Percentiles rank a stretch among this genome's conserved stretches.
These are phyloP conservation scores for Agroathelia rolfsii DNA, from an alignment of 1,284 basidiomycete species.

Conservation along the genomic window DNA sequence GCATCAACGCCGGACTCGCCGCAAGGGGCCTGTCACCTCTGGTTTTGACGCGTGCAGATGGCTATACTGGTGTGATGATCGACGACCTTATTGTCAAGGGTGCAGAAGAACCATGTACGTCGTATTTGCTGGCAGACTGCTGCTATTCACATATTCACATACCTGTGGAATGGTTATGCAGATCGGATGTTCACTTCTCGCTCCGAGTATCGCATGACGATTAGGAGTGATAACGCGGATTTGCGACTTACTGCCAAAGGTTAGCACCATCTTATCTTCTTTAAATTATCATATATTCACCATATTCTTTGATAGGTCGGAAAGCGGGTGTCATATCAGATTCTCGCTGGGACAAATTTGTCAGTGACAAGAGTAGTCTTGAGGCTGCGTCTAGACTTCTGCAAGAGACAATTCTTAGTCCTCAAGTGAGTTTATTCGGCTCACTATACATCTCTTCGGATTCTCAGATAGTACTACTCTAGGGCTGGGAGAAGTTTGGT, in stretches of 20 bases:
- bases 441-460: not conserved
- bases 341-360: conserved; percentile 49
- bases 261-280: conserved; percentile 17
- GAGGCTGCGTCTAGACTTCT: conserved; percentile 41
- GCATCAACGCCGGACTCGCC: conserved; percentile 76
- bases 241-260: conserved; percentile 69
- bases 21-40: conserved; percentile 48
- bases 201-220: conserved; percentile 81
- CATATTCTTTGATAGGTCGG: conserved; percentile 27
- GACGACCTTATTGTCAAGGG: conserved; percentile 85
- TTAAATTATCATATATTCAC: not conserved
- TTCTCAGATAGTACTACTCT: conserved; percentile 6
- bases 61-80: conserved; percentile 82
- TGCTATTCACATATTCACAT: too few species aligned
- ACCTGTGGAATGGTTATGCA: too few species aligned
- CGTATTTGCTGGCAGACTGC: too few species aligned
- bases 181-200: conserved; percentile 91
- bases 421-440: conserved; percentile 36
- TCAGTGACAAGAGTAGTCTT: conserved; percentile 38
- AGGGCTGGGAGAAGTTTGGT: conserved; percentile 54
- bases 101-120: conserved; percentile 81
- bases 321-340: conserved; percentile 53
- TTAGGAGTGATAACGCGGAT: conserved; percentile 86
- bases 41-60: conserved; percentile 70
- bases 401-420: conserved; percentile 38